These are phyloP conservation scores for Berkeleyomyces rouxiae DNA, from an alignment of 2,329 filamentous ascomycete genomes.

Conservation along the genomic window DNA sequence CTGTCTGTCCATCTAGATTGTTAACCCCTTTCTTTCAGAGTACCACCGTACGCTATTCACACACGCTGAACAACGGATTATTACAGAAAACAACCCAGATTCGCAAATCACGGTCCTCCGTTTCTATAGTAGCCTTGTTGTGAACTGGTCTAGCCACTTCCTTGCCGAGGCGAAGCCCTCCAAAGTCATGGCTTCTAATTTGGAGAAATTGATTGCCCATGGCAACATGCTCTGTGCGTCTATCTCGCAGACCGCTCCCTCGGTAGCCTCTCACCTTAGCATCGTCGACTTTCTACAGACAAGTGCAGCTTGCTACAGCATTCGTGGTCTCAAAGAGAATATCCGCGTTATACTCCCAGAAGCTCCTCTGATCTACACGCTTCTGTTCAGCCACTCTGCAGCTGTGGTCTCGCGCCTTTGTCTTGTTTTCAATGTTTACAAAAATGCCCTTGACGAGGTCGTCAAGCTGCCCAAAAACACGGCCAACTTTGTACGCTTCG, in stretches of 20 bases:
- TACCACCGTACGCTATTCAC: slow-evolving; percentile 32
- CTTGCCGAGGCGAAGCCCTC: slow-evolving; percentile 24
- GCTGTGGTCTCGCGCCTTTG: slow-evolving; percentile 52
- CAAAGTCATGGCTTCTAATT: slow-evolving; percentile 21
- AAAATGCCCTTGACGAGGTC: slow-evolving; percentile 48
- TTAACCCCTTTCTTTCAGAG: slow-evolving; percentile 26
- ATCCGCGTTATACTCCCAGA: slow-evolving; percentile 54
- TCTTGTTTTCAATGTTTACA: slow-evolving; percentile 53
- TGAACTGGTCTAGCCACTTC: slow-evolving; percentile 37
- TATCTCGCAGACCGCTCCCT: slow-evolving; percentile 36
- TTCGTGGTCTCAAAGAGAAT: slow-evolving; percentile 29
- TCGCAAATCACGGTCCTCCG: slow-evolving; percentile 44
- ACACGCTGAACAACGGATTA: slow-evolving; percentile 33
- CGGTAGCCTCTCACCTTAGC: slow-evolving; percentile 31
- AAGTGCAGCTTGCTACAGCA: slow-evolving; percentile 40
- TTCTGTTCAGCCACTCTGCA: slow-evolving; percentile 50
- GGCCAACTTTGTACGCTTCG: slow-evolving; percentile 31
- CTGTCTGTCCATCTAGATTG: slow-evolving; percentile 27
- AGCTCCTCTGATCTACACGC: slow-evolving; percentile 48
- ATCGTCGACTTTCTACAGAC: slow-evolving; percentile 57
- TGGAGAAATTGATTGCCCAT: slow-evolving; percentile 30
- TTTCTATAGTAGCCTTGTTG: slow-evolving; percentile 52
- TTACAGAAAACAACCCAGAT: slow-evolving; percentile 28
- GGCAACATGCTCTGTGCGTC: slow-evolving; percentile 41
- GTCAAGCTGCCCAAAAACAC: neutral